phyloP scores from a whole-genome alignment of 176 grass and related monocot genomes.

The Avena sativa region DNA sequence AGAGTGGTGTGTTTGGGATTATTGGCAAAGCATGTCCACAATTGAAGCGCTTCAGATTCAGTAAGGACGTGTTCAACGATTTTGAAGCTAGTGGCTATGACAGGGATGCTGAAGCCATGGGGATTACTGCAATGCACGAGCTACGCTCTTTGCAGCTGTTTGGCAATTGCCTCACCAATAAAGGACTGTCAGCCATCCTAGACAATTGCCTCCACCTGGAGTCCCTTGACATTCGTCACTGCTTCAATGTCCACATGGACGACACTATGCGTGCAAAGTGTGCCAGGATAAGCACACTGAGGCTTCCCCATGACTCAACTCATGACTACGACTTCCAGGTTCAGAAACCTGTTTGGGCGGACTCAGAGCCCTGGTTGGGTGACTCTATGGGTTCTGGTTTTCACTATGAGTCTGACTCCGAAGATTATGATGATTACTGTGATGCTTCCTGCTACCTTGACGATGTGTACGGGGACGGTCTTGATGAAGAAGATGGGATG shows the following conservation, averaged over 20 bases:
- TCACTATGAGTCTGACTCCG: neutral
- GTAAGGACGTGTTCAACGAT: neutral
- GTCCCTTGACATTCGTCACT: conserved; percentile 4
- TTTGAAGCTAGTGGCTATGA: no score
- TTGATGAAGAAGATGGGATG: no score
- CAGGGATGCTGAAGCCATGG: no score
- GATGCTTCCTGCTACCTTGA: conserved; percentile 9
- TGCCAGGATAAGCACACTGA: neutral
- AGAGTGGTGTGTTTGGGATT: neutral
- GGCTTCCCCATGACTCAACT: neutral
- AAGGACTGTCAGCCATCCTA: conserved; percentile 4
- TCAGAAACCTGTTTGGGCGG: neutral
- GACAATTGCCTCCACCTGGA: conserved; percentile 1
- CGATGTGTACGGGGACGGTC: neutral
- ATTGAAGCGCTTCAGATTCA: conserved; percentile 9
- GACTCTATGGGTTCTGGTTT: neutral
- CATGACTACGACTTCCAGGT: neutral
- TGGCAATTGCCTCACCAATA: neutral
- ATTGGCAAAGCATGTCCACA: neutral
- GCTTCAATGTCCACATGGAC: conserved; percentile 15
- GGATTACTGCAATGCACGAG: no score
- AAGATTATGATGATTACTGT: neutral
- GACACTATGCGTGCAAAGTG: conserved; percentile 8
- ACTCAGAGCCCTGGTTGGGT: neutral
- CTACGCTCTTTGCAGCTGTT: no score